Evolutionary conservation across 306 rosid species (phyloP), one percentile per base, ranked within the genome.

Genomic region (Acacia acuminata): DNA sequence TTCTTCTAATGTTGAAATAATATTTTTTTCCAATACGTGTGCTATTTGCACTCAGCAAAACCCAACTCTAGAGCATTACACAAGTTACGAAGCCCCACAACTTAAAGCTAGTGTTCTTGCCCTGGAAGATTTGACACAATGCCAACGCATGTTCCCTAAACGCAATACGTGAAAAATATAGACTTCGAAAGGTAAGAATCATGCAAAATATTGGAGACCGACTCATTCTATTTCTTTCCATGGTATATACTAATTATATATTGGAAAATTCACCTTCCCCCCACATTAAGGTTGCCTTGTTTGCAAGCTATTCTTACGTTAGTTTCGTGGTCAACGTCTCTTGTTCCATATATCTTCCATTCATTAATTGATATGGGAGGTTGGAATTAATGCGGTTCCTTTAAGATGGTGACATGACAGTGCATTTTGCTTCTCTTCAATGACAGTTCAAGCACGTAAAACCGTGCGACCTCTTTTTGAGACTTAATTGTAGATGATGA

Each of bases 111-210:
- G 84, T 19, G 94, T 94, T 72, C 87, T 90, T 81, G 97, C 97
- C 65, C 83, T 94, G 76, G 90, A 82, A 85, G 89, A 86, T 61
- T 83, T 94, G n/a, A 87, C 98, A 89, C 82, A 93, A 90, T 80
- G 81, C 90, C 85, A 90, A 60, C 40, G 86, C 85, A 71, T 89
- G 92, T 65, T 56, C 94, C 58, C 88, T 89, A 69, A 86, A 86
- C 78, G 90, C 95, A 5, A 87, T 89, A 67, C 93, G 95, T 3
- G 94, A 94, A 71, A 94, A 94, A 88, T 94, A 94, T 69, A 86
- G 69, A 84, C 92, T 88, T 63, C 86, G 90, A 53, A 93, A 91
- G 98, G 98, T 94, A 77, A 77, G 63, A 69, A 47, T 20, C 61
- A 6, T 27, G 48, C 43, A 71, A 30, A 64, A 68, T 7, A 68